Percentiles rank a stretch among this genome's conserved stretches.
Evolutionary conservation across 2,329 filamentous ascomycete species (phyloP).

Genomic region (Didymellaceae sp.): DNA sequence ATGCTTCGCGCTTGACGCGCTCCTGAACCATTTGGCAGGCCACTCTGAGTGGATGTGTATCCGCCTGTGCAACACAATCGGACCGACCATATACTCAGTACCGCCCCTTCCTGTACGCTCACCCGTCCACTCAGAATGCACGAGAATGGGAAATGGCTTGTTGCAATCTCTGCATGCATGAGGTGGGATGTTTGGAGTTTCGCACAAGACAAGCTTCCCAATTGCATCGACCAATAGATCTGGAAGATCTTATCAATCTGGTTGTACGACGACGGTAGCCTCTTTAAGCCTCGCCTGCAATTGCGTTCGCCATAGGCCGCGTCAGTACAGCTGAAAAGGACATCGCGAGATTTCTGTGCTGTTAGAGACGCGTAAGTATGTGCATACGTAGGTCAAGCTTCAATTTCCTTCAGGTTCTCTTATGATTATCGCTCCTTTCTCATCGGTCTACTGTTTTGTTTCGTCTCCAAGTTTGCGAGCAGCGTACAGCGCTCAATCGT

Average conservation of each 20-base stretch:
- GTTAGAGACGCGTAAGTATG: slow-evolving; percentile 21
- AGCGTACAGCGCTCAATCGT: slow-evolving; percentile 4
- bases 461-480: slow-evolving; percentile 1
- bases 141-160: not conserved
- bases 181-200: not conserved
- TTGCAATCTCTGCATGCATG: not conserved
- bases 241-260: slow-evolving; percentile 14
- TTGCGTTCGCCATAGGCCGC: slow-evolving; percentile 9
- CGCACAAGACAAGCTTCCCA: not conserved
- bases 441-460: not conserved
- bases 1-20: slow-evolving; percentile 13
- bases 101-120: not conserved
- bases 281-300: slow-evolving; percentile 8
- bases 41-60: not conserved
- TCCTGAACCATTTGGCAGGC: slow-evolving; percentile 1
- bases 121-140: not conserved
- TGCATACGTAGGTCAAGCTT: slow-evolving; percentile 11
- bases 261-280: slow-evolving; percentile 8
- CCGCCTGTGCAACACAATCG: slow-evolving; percentile 8
- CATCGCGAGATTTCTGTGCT: slow-evolving; percentile 13
- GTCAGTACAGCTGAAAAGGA: slow-evolving; percentile 16
- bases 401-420: not conserved
- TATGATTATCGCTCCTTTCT: not conserved
- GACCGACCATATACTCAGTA: slow-evolving; percentile 4
- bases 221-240: slow-evolving; percentile 4